A percentile compares a stretch with the other conserved stretches of the same genome.
Evolutionary conservation across 1,284 basidiomycete genomes (phyloP).

Genomic region (Lentinus polychrous): DNA sequence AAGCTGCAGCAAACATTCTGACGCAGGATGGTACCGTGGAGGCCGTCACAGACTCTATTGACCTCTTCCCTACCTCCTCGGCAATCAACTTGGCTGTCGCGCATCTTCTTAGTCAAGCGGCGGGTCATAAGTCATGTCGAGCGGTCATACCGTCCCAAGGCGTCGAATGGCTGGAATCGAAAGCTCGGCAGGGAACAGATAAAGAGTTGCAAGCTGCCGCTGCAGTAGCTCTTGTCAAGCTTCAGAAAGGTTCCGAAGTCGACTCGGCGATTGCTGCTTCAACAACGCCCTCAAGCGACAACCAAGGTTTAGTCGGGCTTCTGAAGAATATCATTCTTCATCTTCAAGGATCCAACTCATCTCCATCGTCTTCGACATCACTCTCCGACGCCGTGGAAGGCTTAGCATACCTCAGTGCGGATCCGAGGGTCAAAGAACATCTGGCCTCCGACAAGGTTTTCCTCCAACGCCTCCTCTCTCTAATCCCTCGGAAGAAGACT

Average conservation of each 20-base stretch:
- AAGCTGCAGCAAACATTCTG: slow-evolving; percentile 56
- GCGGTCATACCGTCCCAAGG: slow-evolving; percentile 48
- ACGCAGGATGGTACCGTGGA: slow-evolving; percentile 54
- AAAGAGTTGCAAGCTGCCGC: slow-evolving; percentile 50
- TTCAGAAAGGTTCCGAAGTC: slow-evolving; percentile 49
- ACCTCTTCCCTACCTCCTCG: slow-evolving; percentile 45
- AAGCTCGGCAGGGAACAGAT: slow-evolving; percentile 43
- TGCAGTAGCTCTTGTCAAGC: slow-evolving; percentile 73
- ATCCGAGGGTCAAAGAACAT: slow-evolving; percentile 58
- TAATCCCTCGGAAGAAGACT: slow-evolving; percentile 46
- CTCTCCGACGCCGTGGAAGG: slow-evolving; percentile 72
- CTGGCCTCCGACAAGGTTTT: slow-evolving; percentile 52
- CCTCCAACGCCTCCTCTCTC: slow-evolving; percentile 53
- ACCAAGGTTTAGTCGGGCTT: slow-evolving; percentile 43
- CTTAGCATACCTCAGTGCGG: slow-evolving; percentile 72
- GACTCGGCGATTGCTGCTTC: slow-evolving; percentile 35
- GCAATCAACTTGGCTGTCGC: slow-evolving; percentile 49
- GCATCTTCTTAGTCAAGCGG: slow-evolving; percentile 66
- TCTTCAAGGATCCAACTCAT: slow-evolving; percentile 23
- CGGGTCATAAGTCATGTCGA: slow-evolving; percentile 67
- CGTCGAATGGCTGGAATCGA: slow-evolving; percentile 54
- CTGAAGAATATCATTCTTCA: slow-evolving; percentile 54
- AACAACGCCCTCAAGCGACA: slow-evolving; percentile 25
- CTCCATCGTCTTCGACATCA: slow-evolving; percentile 21
- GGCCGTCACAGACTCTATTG: slow-evolving; percentile 55